A percentile compares a stretch with the other conserved stretches of the same genome.
These are phyloP conservation scores for Vanderwaltozyma polyspora DNA, from an alignment of 805 yeast species.

Conservation along the genomic window DNA sequence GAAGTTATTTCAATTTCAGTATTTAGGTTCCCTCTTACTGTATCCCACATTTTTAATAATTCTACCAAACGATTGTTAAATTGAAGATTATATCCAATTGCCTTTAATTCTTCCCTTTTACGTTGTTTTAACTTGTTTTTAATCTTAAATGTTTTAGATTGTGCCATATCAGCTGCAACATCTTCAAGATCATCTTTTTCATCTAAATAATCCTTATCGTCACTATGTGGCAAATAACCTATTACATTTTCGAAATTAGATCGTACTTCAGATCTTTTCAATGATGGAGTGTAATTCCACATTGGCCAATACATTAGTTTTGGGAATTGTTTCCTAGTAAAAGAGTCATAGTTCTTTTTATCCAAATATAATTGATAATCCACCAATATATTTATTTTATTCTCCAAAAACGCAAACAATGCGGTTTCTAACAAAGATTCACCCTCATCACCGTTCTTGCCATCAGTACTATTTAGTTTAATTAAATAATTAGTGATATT, in stretches of 20 bases:
- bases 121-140: conserved; percentile 14
- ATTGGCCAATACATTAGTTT: conserved; percentile 55
- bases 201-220: conserved; percentile 9
- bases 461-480: conserved; percentile 3
- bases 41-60: conserved; percentile 5
- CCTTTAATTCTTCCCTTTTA: conserved; percentile 13
- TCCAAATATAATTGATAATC: conserved; percentile 48
- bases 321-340: conserved; percentile 44
- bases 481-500: conserved; percentile 29
- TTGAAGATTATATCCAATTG: conserved; percentile 13
- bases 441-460: conserved; percentile 7
- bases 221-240: conserved; percentile 12
- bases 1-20: neutral
- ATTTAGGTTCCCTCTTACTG: neutral
- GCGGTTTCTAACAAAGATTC: conserved; percentile 35
- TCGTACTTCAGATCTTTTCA: conserved; percentile 10
- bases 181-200: conserved; percentile 4
- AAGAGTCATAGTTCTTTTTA: conserved; percentile 46
- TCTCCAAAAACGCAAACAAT: conserved; percentile 31
- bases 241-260: conserved; percentile 13
- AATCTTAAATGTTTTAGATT: conserved; percentile 21
- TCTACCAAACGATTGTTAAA: conserved; percentile 11
- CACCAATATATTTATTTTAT: conserved; percentile 36
- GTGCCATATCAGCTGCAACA: conserved; percentile 14
- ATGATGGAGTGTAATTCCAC: conserved; percentile 55